Conservation (phyloP, 208 protist species). For the Plasmodiophora brassicae region DNA sequence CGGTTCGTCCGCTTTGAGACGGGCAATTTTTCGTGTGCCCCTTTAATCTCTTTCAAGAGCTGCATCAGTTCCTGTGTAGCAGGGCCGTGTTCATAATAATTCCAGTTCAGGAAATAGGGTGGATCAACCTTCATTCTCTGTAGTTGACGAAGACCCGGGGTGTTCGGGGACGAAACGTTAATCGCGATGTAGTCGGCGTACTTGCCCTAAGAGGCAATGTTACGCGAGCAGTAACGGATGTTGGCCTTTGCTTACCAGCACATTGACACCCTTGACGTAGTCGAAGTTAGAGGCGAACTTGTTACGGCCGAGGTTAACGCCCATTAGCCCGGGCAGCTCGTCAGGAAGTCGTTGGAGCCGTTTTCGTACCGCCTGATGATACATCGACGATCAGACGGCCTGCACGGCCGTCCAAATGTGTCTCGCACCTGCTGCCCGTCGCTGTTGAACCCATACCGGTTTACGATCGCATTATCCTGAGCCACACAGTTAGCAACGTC, state of each 20-base stretch:
- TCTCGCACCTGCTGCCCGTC: slow-evolving; percentile 43
- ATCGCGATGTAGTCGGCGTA: slow-evolving; percentile 65
- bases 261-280: slow-evolving; percentile 51
- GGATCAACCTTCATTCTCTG: slow-evolving; percentile 43
- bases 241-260: no score
- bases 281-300: slow-evolving; percentile 54
- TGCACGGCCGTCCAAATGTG: background rate
- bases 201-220: no score
- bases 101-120: background rate
- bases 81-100: background rate
- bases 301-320: slow-evolving; percentile 67
- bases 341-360: slow-evolving; percentile 1
- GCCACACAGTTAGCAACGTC: slow-evolving; percentile 24
- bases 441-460: slow-evolving; percentile 70
- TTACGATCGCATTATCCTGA: slow-evolving; percentile 61
- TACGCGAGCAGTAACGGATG: no score
- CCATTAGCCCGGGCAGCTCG: slow-evolving; percentile 40
- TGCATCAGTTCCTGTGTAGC: background rate
- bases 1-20: background rate
- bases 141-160: slow-evolving; percentile 57
- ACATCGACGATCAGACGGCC: no score
- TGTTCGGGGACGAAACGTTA: slow-evolving; percentile 69
- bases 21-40: background rate
- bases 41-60: background rate
- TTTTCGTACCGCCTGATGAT: background rate